Evolutionary conservation across 495 filamentous ascomycete genomes (phyloP).

Genomic region (Podospora comata): DNA sequence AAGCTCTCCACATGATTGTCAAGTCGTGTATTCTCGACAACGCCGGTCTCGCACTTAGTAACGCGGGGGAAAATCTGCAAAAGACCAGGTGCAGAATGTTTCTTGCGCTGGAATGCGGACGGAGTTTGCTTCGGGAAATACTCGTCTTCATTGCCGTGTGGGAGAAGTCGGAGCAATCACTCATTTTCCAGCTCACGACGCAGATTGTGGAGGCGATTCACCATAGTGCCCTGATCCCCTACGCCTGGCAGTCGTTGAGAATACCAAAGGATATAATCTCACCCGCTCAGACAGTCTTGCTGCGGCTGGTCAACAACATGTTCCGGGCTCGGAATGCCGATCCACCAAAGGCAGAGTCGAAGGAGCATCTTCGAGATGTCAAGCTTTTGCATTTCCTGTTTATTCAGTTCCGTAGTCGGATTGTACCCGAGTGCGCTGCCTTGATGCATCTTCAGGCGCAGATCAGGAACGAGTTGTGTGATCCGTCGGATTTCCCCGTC

Average conservation of each 20-base stretch:
- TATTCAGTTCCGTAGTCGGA: slow-evolving; percentile 83
- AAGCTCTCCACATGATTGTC: slow-evolving; percentile 90
- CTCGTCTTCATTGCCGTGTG: slow-evolving; percentile 95
- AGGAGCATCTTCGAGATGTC: slow-evolving; percentile 46
- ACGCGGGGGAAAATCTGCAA: slow-evolving; percentile 69
- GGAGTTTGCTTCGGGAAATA: slow-evolving; percentile 82
- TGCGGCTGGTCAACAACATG: slow-evolving; percentile 84
- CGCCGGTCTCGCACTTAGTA: slow-evolving; percentile 51
- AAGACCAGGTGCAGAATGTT: slow-evolving; percentile 83
- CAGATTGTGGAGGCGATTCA: slow-evolving; percentile 93
- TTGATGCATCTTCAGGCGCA: slow-evolving; percentile 90
- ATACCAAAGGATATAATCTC: slow-evolving; percentile 95
- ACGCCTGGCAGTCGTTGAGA: slow-evolving; percentile 82
- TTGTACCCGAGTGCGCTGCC: slow-evolving; percentile 89
- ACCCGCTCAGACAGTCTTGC: slow-evolving; percentile 85
- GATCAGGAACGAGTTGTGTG: slow-evolving; percentile 54
- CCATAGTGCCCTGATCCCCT: slow-evolving; percentile 80
- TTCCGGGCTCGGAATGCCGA: slow-evolving; percentile 67
- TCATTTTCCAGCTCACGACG: slow-evolving; percentile 92
- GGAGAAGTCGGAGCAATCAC: slow-evolving; percentile 85
- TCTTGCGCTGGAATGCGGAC: slow-evolving; percentile 78
- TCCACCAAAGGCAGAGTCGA: slow-evolving; percentile 49
- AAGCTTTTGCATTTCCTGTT: slow-evolving; percentile 83
- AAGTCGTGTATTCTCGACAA: slow-evolving; percentile 82
- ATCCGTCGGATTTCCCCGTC: slow-evolving; percentile 77